Evolutionary conservation across 2,329 filamentous ascomycete species (phyloP).

Genomic region (Pyricularia grisea): DNA sequence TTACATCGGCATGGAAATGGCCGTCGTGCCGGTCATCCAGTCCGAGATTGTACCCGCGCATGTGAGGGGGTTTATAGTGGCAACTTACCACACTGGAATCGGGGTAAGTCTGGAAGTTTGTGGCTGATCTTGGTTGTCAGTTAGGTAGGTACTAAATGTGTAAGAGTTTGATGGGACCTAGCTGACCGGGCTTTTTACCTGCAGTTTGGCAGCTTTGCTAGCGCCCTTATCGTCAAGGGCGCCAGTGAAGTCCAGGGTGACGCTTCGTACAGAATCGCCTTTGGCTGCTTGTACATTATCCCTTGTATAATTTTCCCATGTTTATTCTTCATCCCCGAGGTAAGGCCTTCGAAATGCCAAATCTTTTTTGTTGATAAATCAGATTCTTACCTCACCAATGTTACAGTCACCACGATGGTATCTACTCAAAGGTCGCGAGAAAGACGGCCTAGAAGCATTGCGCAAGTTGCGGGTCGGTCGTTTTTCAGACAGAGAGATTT

Average conservation of each 20-base stretch:
- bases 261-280: constrained; percentile 22
- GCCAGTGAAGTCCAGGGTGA: constrained; percentile 18
- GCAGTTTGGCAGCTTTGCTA: constrained; percentile 8
- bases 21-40: constrained; percentile 24
- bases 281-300: constrained; percentile 23
- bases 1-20: constrained; percentile 29
- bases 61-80: constrained; percentile 23
- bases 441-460: constrained; percentile 5
- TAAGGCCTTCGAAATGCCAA: neutral
- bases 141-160: too few species aligned
- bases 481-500: constrained; percentile 8
- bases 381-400: neutral
- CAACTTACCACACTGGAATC: constrained; percentile 23
- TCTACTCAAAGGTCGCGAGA: constrained; percentile 8
- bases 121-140: too few species aligned
- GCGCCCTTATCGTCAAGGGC: constrained; percentile 18
- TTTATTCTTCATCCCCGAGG: constrained; percentile 20
- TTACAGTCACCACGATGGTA: constrained; percentile 15
- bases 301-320: constrained; percentile 16
- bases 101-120: constrained; percentile 12
- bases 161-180: neutral
- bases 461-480: constrained; percentile 9
- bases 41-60: constrained; percentile 21
- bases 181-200: neutral
- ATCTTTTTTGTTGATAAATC: neutral